These are phyloP conservation scores for Parietaria judaica DNA, from an alignment of 306 rosid genomes.

Conservation along the genomic window DNA sequence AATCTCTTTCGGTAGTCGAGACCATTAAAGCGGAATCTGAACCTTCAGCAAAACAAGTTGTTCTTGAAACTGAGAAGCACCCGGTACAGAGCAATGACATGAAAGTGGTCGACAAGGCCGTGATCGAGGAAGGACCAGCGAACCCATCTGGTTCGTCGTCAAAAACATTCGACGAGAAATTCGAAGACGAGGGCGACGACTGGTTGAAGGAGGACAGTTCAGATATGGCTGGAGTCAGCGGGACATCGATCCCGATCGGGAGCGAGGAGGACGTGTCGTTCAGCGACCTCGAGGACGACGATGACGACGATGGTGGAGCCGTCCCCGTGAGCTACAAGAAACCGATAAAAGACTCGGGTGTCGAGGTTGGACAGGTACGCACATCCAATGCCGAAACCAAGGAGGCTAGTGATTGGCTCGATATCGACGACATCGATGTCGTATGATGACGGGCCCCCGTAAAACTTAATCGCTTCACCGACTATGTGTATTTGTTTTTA, in stretches of 20 bases:
- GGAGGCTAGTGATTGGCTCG: slow-evolving; percentile 92
- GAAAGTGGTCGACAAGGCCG: slow-evolving; percentile 48
- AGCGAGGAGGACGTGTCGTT: slow-evolving; percentile 89
- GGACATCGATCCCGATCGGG: slow-evolving; percentile 45
- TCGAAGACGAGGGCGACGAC: slow-evolving; percentile 86
- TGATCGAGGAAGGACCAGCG: slow-evolving; percentile 43
- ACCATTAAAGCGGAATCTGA: slow-evolving; percentile 30
- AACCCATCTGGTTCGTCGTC: slow-evolving; percentile 33
- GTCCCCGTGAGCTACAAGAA: slow-evolving; percentile 46
- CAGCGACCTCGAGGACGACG: slow-evolving; percentile 96
- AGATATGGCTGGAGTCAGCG: slow-evolving; percentile 58
- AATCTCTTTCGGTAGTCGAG: slow-evolving; percentile 45
- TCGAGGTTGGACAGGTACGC: slow-evolving; percentile 46
- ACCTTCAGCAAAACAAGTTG: slow-evolving; percentile 25
- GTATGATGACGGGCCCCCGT: slow-evolving; percentile 31
- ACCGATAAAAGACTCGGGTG: slow-evolving; percentile 63
- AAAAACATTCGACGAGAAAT: slow-evolving; percentile 33
- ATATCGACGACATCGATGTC: slow-evolving; percentile 75
- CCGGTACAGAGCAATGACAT: slow-evolving; percentile 34
- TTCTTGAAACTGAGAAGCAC: slow-evolving; percentile 54
- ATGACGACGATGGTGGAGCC: slow-evolving; percentile 78
- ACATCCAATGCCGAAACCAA: slow-evolving; percentile 46
- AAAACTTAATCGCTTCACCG: slow-evolving; percentile 8
- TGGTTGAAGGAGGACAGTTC: slow-evolving; percentile 91
- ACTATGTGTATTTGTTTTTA: slow-evolving; percentile 21